Base-by-base conservation (phyloP, 148 eudicot genomes). In the Rheum nobile region DNA sequence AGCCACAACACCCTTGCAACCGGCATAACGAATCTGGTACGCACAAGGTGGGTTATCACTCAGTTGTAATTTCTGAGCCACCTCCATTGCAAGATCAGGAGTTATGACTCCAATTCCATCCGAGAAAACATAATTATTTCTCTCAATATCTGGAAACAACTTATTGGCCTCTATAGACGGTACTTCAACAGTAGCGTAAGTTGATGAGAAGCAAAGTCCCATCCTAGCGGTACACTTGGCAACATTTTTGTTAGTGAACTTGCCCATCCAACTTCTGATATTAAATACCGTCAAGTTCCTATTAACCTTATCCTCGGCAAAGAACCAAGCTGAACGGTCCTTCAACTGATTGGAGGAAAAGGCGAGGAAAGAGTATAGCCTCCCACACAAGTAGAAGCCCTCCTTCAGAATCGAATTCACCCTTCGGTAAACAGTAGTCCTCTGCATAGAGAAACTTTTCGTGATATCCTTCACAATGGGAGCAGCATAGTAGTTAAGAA, bases 241-340 rank as follows among this genome's bases (percentile, higher is more conserved):
- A 26, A 85, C 77, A 38, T 88, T 91, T 72, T 70, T 74, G 46
- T 87, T 77, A 0, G 57, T 57, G 72, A 94, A 94, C 72, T 67
- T 83, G 2, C 98, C 98, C 98, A 91, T 94, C 98, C 96, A 94
- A 2, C 14, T 75, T 75, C 52, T 75, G n/a, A 94, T 86, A 48
- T 10, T 41, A 7, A 0, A 8, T 0, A 86, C 91, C 0, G 75
- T 74, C 31, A 80, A 69, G n/a, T 46, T 52, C 11, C 39, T 48
- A 50, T 80, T 71, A 16, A 37, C 81, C 75, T 74, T 71, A 46
- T 83, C 86, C 77, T 87, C 96, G 32, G 98, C 97, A 82, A 91
- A 89, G 61, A 94, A 91, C 98, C 98, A 94, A n/a, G 97, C 97
- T 17, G 97, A 91, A 43, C 90, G 95, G 74, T 94, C 98, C 78